Evolutionary conservation across 75 land plant species (phyloP), one percentile per base, ranked within the genome.

Genomic region (Sequoiadendron giganteum): DNA sequence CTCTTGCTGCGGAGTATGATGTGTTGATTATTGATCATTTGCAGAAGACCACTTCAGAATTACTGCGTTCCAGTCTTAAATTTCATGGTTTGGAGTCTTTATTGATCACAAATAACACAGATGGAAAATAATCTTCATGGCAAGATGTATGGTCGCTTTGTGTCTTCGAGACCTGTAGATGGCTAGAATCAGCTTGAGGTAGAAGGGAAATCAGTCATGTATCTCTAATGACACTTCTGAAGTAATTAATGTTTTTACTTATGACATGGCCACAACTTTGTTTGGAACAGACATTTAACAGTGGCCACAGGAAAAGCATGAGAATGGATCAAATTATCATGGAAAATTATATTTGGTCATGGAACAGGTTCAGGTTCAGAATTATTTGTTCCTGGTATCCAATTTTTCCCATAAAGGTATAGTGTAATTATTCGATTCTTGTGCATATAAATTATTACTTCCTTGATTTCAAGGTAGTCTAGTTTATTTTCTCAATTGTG

Each of bases 51-150:
- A 90, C 96, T 18, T 93, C 94, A 56, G 92, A 90, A 40, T 80
- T 95, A 19, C 90, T 94, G 52, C 32, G 84, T 19, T 89, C 88
- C n/a, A 94, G 93, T 15, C 85, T 94, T 86, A 94, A 94, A 87
- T 94, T 94, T 56, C 91, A 90, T 61, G 91, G 93, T 79, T 86
- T 94, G 40, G 95, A 95, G 56, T 87, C 87, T 15, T 86, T 90
- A 84, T 84, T 88, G 86, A 91, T 40, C 77, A 34, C 77, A 75
- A 34, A 75, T 13, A 75, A 75, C 4, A 34, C 77, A 75, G 39
- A 34, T 11, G 38, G 77, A 39, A 75, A 25, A 28, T 65, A 65
- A 65, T 75, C 38, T 32, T 75, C 38, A 75, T 75, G 77, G 77
- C 77, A 34, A 32, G 38, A 75, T 34, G 77, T 32, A 34, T 13